Evolutionary conservation across 2,329 filamentous ascomycete genomes (phyloP).

Genomic region (Dactylonectria estremocensis): DNA sequence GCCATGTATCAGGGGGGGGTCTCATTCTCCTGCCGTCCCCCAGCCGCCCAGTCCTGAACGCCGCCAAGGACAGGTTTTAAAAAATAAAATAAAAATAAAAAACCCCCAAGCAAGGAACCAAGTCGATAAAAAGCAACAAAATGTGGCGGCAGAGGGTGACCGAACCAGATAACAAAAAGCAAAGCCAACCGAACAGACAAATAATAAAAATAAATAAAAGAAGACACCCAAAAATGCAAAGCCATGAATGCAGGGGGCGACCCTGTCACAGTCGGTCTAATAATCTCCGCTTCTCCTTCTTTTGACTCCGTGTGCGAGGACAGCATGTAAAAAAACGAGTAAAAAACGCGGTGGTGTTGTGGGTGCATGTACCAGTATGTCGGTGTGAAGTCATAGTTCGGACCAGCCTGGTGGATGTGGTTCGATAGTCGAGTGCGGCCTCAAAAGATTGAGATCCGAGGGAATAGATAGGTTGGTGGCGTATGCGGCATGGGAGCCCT

Average conservation of each 20-base stretch:
- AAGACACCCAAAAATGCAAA: slow-evolving; percentile 26
- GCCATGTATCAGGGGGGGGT: slow-evolving; percentile 33
- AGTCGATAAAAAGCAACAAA: slow-evolving; percentile 23
- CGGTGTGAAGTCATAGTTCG: slow-evolving; percentile 25
- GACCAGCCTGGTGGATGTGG: slow-evolving; percentile 37
- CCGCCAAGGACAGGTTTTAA: slow-evolving; percentile 26
- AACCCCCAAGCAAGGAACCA: slow-evolving; percentile 13
- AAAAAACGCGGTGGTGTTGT: slow-evolving; percentile 17
- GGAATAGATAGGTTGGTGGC: slow-evolving; percentile 19
- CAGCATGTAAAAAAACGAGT: background rate
- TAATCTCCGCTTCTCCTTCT: slow-evolving; percentile 25
- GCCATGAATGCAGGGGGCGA: slow-evolving; percentile 25
- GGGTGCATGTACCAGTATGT: background rate
- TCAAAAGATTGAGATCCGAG: slow-evolving; percentile 23
- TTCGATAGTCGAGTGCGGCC: slow-evolving; percentile 11
- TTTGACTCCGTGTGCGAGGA: slow-evolving; percentile 24
- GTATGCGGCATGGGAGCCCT: slow-evolving; percentile 23
- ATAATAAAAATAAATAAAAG: slow-evolving; percentile 27
- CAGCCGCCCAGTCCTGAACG: slow-evolving; percentile 35
- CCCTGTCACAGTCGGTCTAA: slow-evolving; percentile 29
- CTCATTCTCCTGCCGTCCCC: slow-evolving; percentile 33
- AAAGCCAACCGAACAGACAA: slow-evolving; percentile 19
- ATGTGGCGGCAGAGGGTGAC: slow-evolving; percentile 20
- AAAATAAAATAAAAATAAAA: too few species aligned
- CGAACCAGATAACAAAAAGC: slow-evolving; percentile 7